These are phyloP conservation scores for Cucurbita maxima DNA, from an alignment of 306 rosid genomes.

Conservation along the genomic window DNA sequence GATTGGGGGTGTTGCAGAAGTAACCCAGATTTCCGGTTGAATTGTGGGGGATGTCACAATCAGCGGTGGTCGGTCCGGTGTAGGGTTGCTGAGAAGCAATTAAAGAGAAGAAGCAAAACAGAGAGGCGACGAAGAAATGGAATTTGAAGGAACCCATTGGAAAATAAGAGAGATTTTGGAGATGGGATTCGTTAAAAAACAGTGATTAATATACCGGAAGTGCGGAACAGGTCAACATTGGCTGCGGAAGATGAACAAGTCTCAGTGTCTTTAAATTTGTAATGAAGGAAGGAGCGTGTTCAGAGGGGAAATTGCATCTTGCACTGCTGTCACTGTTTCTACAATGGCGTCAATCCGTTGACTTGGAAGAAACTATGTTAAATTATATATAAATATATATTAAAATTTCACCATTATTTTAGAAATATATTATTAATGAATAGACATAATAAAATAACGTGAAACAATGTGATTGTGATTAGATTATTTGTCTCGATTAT, in stretches of 20 bases:
- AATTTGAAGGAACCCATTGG: slow-evolving; percentile 25
- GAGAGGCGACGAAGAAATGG: slow-evolving; percentile 9
- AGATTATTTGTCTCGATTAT: too few species aligned
- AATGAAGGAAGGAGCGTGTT: not conserved
- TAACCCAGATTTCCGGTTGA: slow-evolving; percentile 49
- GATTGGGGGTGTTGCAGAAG: slow-evolving; percentile 41
- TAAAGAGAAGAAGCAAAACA: slow-evolving; percentile 11
- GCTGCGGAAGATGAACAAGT: not conserved
- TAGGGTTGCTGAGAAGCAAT: slow-evolving; percentile 62
- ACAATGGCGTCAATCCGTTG: not conserved
- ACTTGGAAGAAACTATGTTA: not conserved
- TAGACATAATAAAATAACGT: too few species aligned
- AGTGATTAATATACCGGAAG: not conserved
- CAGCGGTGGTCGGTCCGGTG: slow-evolving; percentile 31
- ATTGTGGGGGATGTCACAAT: slow-evolving; percentile 23
- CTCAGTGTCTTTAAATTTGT: not conserved
- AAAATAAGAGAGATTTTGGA: not conserved
- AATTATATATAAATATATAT: too few species aligned
- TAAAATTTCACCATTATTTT: too few species aligned
- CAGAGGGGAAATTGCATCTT: not conserved
- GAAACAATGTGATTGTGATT: too few species aligned
- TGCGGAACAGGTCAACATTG: not conserved
- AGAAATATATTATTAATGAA: too few species aligned
- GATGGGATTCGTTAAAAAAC: not conserved
- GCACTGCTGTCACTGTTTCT: not conserved